phyloP scores from a whole-genome alignment of 768 basidiomycete genomes.

The Tylopilus subfusipes region DNA sequence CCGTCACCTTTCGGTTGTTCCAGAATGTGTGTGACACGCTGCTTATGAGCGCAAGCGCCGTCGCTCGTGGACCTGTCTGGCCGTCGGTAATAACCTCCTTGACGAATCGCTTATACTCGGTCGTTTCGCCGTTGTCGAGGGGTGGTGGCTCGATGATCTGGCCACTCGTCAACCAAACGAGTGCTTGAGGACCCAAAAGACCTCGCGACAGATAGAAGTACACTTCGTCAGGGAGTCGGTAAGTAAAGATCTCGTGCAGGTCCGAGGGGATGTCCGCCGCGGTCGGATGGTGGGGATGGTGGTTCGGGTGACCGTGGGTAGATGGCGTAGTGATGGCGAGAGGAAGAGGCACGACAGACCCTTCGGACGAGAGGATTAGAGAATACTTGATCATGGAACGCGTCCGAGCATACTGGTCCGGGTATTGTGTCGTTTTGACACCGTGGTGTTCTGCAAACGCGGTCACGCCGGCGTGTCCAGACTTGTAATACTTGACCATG shows the following conservation, averaged over 20 bases:
- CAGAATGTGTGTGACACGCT: constrained; percentile 79
- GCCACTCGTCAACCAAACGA: constrained; percentile 93
- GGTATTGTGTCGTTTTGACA: constrained; percentile 76
- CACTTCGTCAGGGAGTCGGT: constrained; percentile 91
- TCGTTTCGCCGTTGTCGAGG: constrained; percentile 92
- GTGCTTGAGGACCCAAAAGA: constrained; percentile 79
- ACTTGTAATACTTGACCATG: constrained; percentile 90
- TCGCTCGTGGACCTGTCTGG: constrained; percentile 88
- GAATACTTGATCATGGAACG: constrained; percentile 91
- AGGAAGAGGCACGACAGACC: constrained; percentile 74
- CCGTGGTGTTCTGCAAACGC: constrained; percentile 77
- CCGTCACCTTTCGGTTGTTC: constrained; percentile 69
- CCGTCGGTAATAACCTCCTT: constrained; percentile 97
- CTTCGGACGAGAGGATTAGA: constrained; percentile 85
- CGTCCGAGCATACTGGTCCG: constrained; percentile 84
- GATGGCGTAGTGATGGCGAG: constrained; percentile 57
- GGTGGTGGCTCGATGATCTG: constrained; percentile 84
- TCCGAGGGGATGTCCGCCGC: constrained; percentile 87
- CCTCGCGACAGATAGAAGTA: constrained; percentile 96
- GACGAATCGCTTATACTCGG: constrained; percentile 90
- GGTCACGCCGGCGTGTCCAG: constrained; percentile 75
- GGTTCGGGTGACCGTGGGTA: constrained; percentile 48
- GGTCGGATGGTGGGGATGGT: constrained; percentile 66
- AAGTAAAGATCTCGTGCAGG: constrained; percentile 91
- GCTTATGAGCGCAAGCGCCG: constrained; percentile 82